Evolutionary conservation across 768 basidiomycete species (phyloP), one percentile per base, ranked within the genome.

Genomic region (Mycena vitilis): DNA sequence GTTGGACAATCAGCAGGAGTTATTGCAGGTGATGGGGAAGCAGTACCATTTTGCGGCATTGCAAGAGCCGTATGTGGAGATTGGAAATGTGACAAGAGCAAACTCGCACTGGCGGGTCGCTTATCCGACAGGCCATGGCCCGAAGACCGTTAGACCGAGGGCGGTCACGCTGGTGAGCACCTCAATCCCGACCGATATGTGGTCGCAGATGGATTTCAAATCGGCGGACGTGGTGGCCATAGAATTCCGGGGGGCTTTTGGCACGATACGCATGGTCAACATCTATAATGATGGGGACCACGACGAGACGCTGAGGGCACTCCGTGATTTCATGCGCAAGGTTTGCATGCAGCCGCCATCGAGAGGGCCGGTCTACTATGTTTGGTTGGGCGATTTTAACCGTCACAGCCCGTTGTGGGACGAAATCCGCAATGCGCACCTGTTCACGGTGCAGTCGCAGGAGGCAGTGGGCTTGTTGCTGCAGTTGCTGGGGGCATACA

Each of bases 361-460:
- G 5, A n/a, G 34, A 8, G 72, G 48, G 22, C 53, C 48, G 13
- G 54, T 65, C 20, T 73, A 72, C 22, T 55, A 58, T 22, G 53
- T 82, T 5, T 80, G 76, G 79, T 64, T 76, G 0, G 82, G 82
- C 0, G 79, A 83, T 72, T 83, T 84, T 73, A 84, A 84, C 69
- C 66, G 76, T 3, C 81, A 84, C 56, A 62, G 60, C 23, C 49
- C 60, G 16, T 22, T 56, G 7, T 84, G 83, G 83, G 83, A 85
- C n/a, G 71, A 76, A 1, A 44, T 59, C 0, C 6, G 63, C 0
- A 81, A 83, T 65, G 6, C 37, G 0, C 75, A 78, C 22, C 73
- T 80, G 0, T 79, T 79, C 59, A 76, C 71, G 1, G 45, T 16
- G 2, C 37, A 2, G 11, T 54, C 54, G 4, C 63, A 75, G 0